Conservation (phyloP, 1,139 yeast genomes). For the Blastobotrys proliferans region DNA sequence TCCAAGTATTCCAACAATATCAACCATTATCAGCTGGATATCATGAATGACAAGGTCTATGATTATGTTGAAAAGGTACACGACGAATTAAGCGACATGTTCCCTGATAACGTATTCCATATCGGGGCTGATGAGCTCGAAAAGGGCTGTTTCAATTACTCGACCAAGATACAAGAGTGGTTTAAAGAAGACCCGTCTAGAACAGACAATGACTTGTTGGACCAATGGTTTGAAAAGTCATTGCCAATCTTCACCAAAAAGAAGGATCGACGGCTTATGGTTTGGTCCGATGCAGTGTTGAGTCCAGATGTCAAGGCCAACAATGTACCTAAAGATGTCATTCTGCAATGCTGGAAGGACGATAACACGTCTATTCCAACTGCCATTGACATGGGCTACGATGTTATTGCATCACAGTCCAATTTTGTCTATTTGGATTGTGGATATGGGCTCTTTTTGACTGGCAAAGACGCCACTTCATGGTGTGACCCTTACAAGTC, state of each 20-base stretch:
- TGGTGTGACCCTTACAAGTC: conserved; percentile 49
- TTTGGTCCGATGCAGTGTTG: conserved; percentile 46
- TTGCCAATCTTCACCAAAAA: conserved; percentile 35
- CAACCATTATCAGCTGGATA: conserved; percentile 17
- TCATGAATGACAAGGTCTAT: conserved; percentile 16
- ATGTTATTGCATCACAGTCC: conserved; percentile 42
- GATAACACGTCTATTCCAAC: conserved; percentile 27
- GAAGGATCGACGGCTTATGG: conserved; percentile 32
- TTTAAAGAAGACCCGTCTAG: conserved; percentile 28
- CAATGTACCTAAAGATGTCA: conserved; percentile 32
- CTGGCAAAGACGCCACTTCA: conserved; percentile 39
- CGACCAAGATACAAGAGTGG: conserved; percentile 31
- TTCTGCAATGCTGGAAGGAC: conserved; percentile 43
- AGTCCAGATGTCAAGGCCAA: conserved; percentile 19
- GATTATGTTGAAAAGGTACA: conserved; percentile 16
- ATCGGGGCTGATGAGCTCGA: conserved; percentile 45
- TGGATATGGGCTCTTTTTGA: conserved; percentile 44
- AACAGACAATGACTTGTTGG: conserved; percentile 35
- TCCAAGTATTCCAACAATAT: conserved; percentile 25
- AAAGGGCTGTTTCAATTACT: conserved; percentile 37
- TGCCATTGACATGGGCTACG: conserved; percentile 41
- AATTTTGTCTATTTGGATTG: conserved; percentile 45
- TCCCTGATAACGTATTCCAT: conserved; percentile 42
- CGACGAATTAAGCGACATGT: conserved; percentile 33
- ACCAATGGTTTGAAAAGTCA: conserved; percentile 39